phyloP scores from a whole-genome alignment of 2,329 filamentous ascomycete species.

The Pseudogymnoascus sp. region DNA sequence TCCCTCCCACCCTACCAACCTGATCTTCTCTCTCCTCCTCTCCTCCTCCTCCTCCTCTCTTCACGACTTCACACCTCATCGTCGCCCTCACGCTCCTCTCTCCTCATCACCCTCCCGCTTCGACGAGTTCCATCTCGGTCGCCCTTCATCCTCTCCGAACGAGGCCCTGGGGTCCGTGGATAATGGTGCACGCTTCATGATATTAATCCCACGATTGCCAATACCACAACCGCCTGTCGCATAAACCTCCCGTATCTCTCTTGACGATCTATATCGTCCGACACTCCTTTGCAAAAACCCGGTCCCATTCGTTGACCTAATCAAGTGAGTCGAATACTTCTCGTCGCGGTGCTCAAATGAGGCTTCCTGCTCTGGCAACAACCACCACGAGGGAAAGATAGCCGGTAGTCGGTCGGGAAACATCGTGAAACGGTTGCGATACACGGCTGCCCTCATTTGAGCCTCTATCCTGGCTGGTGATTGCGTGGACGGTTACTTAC shows the following conservation, averaged over 20 bases:
- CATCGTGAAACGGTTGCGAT: neutral
- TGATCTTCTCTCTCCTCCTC: neutral
- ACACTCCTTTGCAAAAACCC: conserved; percentile 28
- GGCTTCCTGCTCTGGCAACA: neutral
- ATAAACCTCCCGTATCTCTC: neutral
- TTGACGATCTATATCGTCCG: conserved; percentile 14
- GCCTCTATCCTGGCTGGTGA: neutral
- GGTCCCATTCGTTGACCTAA: conserved; percentile 23
- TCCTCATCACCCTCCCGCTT: neutral
- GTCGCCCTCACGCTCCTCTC: neutral
- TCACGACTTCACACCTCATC: conserved; percentile 5
- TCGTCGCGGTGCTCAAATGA: conserved; percentile 13
- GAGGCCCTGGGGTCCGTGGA: neutral
- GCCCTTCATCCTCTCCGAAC: neutral
- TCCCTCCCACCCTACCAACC: neutral
- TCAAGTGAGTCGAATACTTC: conserved; percentile 23
- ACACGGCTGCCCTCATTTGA: neutral
- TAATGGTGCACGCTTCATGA: conserved; percentile 10
- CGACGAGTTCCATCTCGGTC: conserved; percentile 1
- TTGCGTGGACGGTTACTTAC: neutral
- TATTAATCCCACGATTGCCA: neutral
- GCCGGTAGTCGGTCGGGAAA: neutral
- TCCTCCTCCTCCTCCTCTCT: neutral
- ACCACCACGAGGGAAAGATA: neutral
- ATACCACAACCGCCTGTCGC: neutral